Base-by-base conservation (phyloP, 2,329 filamentous ascomycete genomes). In the Lachnellula arida region DNA sequence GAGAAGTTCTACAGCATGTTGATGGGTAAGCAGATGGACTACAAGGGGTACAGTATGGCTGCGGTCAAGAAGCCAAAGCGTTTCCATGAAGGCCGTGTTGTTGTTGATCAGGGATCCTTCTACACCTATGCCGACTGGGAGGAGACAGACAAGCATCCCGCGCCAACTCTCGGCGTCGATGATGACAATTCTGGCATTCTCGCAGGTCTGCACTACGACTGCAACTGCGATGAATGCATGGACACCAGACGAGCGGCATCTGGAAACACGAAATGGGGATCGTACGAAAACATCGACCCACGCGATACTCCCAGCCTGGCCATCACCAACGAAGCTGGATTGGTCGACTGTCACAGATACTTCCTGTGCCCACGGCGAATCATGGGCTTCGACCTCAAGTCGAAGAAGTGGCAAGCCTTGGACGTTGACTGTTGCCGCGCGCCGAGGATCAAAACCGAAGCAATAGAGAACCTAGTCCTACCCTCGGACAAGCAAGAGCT, bases 1-100 rank as follows among this genome's bases (percentile, higher is more conserved):
- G 60, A 64, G 53, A 62, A 61, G 43, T 65, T 64, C 49, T 64
- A 64, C 28, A 56, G 49, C n/a, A 59, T 62, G 43, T 49, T 63
- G 39, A 53, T 59, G 46, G 61, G 61, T 12, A 62, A 57, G 46
- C 61, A 63, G 35, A 63, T 62, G 61, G 61, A 63, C 34, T 63
- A 63, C 46, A 58, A 61, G 49, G 61, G 61, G 4, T 63, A 57
- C 53, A 62, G 58, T 9, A 60, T 63, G 60, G 42, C 55, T 5
- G 61, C 52, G 12, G 56, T 59, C 17, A 54, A 63, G 53, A 60
- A 57, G 48, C 61, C 61, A 28, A 62, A 63, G 49, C 48, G 61
- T 22, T 63, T 55, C 49, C 57, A 62, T 22, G 60, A 62, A 42
- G 61, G 61, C 19, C 43, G 60, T 17, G 56, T 63, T 14, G 56